A percentile compares a stretch with the other conserved stretches of the same genome.
These are phyloP conservation scores for Tetragonia tetragonoides DNA, from an alignment of 148 eudicot species.

Conservation along the genomic window DNA sequence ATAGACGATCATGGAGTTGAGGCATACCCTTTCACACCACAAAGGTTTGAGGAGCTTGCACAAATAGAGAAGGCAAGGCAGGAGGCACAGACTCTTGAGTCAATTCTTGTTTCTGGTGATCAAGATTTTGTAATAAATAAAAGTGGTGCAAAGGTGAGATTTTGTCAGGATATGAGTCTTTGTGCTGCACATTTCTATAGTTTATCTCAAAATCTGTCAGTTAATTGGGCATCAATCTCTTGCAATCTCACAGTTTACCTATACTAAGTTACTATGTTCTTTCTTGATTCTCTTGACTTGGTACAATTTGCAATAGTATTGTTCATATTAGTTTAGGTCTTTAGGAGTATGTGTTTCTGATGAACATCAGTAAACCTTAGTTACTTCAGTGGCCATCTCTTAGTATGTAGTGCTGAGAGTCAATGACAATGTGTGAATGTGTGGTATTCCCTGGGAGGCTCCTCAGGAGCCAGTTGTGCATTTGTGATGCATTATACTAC, in stretches of 20 bases:
- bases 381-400: not conserved
- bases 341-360: not conserved
- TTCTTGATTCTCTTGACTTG: not conserved
- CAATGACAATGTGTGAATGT: not conserved
- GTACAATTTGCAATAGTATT: too few relatives aligned
- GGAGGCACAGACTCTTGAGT: constrained; percentile 71
- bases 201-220: not conserved
- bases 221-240: not conserved
- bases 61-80: constrained; percentile 53
- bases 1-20: constrained; percentile 57
- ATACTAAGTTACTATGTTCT: not conserved
- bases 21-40: constrained; percentile 77
- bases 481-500: not conserved
- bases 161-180: not conserved
- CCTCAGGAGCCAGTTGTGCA: not conserved
- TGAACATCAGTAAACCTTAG: not conserved
- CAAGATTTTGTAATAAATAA: constrained; percentile 60
- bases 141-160: constrained; percentile 55
- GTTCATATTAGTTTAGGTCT: too few relatives aligned
- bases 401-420: too few relatives aligned
- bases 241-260: too few relatives aligned
- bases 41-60: constrained; percentile 63
- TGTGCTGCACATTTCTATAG: too few relatives aligned
- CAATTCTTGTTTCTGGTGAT: constrained; percentile 62
- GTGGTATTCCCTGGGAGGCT: not conserved